These are phyloP conservation scores for Beauveria sp. DNA, from an alignment of 2,329 filamentous ascomycete genomes.

Conservation along the genomic window DNA sequence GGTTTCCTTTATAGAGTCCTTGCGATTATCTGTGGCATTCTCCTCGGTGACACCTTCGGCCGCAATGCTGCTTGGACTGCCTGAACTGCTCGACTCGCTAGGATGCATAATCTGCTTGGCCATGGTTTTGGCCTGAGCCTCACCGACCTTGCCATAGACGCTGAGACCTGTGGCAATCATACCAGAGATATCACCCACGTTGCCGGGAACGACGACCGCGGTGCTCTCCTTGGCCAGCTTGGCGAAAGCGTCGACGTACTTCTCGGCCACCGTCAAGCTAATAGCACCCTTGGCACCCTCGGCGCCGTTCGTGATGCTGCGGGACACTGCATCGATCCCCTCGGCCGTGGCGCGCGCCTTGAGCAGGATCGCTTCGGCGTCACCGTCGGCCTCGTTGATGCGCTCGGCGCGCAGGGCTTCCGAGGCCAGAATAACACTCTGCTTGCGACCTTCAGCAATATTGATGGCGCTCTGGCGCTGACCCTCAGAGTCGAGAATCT, in stretches of 20 bases:
- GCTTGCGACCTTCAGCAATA: constrained; percentile 95
- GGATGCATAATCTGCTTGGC: constrained; percentile 42
- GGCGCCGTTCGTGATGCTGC: constrained; percentile 64
- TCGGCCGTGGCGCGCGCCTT: constrained; percentile 78
- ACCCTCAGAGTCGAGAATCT: constrained; percentile 95
- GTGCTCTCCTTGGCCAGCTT: constrained; percentile 93
- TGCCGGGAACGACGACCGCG: constrained; percentile 89
- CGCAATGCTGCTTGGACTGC: constrained; percentile 15
- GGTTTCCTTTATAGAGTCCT: constrained; percentile 28
- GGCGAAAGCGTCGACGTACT: constrained; percentile 93
- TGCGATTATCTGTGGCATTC: constrained; percentile 13
- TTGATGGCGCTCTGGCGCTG: constrained; percentile 97
- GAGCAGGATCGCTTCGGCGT: constrained; percentile 85
- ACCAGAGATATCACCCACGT: constrained; percentile 88
- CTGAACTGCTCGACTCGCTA: constrained; percentile 15
- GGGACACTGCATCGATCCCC: constrained; percentile 81
- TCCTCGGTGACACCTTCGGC: constrained; percentile 11
- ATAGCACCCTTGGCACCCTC: constrained; percentile 74
- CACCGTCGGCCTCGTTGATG: constrained; percentile 87
- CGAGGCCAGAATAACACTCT: constrained; percentile 90
- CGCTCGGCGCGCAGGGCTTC: constrained; percentile 85
- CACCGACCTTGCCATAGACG: constrained; percentile 88
- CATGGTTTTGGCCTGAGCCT: constrained; percentile 65
- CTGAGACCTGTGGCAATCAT: constrained; percentile 97
- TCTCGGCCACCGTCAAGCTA: constrained; percentile 85